Percentiles rank a stretch among this genome's conserved stretches.
Conservation (phyloP, 2,329 filamentous ascomycete species). For the Teratosphaeria nubilosa region DNA sequence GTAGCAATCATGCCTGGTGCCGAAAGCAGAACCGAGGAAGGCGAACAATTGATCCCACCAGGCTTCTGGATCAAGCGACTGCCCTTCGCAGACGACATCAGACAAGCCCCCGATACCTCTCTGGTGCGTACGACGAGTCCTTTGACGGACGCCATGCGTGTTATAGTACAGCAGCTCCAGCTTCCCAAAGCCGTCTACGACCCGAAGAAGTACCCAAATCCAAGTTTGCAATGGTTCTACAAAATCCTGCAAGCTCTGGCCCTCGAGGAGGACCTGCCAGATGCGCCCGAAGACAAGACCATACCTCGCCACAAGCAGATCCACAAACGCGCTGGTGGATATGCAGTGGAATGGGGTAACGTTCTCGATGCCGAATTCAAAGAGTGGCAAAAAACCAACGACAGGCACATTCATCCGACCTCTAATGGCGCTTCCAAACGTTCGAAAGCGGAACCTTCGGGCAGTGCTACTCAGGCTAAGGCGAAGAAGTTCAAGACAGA, state of each 20-base stretch:
- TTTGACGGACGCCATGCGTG: constrained; percentile 72
- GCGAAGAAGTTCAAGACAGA: constrained; percentile 39
- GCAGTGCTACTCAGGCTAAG: constrained; percentile 8
- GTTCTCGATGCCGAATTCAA: constrained; percentile 52
- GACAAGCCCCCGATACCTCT: constrained; percentile 53
- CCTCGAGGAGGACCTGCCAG: constrained; percentile 80
- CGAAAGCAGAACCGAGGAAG: constrained; percentile 54
- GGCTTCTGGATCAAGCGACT: constrained; percentile 84
- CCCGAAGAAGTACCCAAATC: constrained; percentile 76
- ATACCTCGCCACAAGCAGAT: constrained; percentile 79
- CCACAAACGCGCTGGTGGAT: constrained; percentile 72
- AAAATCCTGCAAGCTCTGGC: constrained; percentile 84
- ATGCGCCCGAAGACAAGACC: constrained; percentile 65
- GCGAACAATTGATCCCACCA: constrained; percentile 62
- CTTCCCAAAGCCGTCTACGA: constrained; percentile 79
- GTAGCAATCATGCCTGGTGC: constrained; percentile 72
- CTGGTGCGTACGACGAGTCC: constrained; percentile 52
- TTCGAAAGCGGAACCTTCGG: constrained; percentile 13
- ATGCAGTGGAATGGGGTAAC: constrained; percentile 67
- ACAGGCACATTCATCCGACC: constrained; percentile 30
- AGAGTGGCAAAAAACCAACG: constrained; percentile 27
- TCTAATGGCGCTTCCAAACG: constrained; percentile 39
- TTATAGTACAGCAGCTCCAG: constrained; percentile 74
- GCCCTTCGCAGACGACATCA: constrained; percentile 81
- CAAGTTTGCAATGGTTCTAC: constrained; percentile 90